phyloP scores from a whole-genome alignment of 2,329 filamentous ascomycete genomes.

The Didymella pomorum region DNA sequence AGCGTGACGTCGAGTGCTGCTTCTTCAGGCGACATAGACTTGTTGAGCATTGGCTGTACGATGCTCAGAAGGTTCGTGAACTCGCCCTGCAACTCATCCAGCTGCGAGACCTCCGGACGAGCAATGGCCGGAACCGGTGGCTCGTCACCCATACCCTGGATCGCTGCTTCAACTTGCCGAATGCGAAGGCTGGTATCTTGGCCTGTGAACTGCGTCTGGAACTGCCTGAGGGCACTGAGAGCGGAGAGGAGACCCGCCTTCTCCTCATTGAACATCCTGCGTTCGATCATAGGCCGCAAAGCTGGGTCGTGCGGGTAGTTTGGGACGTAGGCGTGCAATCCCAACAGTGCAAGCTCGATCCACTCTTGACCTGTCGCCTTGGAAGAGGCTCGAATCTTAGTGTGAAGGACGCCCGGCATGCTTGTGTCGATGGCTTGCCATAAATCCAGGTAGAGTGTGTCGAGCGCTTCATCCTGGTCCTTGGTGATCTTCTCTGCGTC shows the following conservation, averaged over 20 bases:
- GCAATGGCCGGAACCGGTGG: conserved; percentile 74
- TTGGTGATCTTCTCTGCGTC: conserved; percentile 46
- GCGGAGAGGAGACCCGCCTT: conserved; percentile 64
- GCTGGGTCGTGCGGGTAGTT: conserved; percentile 86
- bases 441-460: conserved; percentile 36
- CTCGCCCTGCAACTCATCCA: conserved; percentile 79
- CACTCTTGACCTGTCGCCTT: conserved; percentile 61
- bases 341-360: conserved; percentile 76
- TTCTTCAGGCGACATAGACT: conserved; percentile 34
- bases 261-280: conserved; percentile 65
- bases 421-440: conserved; percentile 34
- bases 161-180: conserved; percentile 67
- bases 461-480: conserved; percentile 41
- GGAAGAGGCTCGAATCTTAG: conserved; percentile 21
- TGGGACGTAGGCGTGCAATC: conserved; percentile 82
- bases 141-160: conserved; percentile 69
- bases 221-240: conserved; percentile 67
- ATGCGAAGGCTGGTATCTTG: conserved; percentile 73
- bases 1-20: conserved; percentile 48
- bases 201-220: conserved; percentile 73
- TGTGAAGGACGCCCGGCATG: conserved; percentile 39
- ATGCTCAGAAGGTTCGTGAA: conserved; percentile 74
- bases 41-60: conserved; percentile 40
- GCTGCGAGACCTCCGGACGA: conserved; percentile 72
- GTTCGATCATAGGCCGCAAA: conserved; percentile 68